Conservation (phyloP, 2,329 filamentous ascomycete species). For the Biscogniauxia marginata region DNA sequence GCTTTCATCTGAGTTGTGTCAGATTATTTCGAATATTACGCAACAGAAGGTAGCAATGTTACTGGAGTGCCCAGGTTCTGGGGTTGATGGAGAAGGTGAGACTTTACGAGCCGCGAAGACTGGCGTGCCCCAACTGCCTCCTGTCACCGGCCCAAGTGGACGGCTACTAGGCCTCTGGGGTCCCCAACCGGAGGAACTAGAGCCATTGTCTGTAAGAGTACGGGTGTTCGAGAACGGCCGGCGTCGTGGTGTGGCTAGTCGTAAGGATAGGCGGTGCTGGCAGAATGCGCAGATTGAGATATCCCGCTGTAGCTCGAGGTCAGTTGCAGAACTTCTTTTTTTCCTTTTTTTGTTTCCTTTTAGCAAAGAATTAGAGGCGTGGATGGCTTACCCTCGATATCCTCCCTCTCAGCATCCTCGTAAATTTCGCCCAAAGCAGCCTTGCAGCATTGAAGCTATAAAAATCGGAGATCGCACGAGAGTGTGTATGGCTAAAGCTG, state of each 20-base stretch:
- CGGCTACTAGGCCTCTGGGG: neutral
- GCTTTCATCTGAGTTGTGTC: neutral
- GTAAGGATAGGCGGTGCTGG: constrained; percentile 25
- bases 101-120: neutral
- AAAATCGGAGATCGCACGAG: neutral
- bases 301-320: constrained; percentile 23
- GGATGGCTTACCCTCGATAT: constrained; percentile 27
- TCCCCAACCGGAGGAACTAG: neutral
- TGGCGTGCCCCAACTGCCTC: constrained; percentile 18
- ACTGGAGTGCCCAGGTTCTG: neutral
- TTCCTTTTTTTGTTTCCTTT: neutral
- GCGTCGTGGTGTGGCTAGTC: constrained; percentile 11
- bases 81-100: neutral
- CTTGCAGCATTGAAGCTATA: neutral
- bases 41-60: too few relatives aligned
- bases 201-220: constrained; percentile 7
- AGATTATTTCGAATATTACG: too few relatives aligned
- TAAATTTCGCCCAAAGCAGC: neutral
- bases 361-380: neutral
- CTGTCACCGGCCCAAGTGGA: neutral
- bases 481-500: neutral
- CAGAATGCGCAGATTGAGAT: constrained; percentile 32
- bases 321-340: constrained; percentile 3
- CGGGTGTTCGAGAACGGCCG: constrained; percentile 20
- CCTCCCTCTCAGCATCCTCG: constrained; percentile 33